Evolutionary conservation across 1,284 basidiomycete species (phyloP), one percentile per base, ranked within the genome.

Genomic region (Heliocybe sulcata): DNA sequence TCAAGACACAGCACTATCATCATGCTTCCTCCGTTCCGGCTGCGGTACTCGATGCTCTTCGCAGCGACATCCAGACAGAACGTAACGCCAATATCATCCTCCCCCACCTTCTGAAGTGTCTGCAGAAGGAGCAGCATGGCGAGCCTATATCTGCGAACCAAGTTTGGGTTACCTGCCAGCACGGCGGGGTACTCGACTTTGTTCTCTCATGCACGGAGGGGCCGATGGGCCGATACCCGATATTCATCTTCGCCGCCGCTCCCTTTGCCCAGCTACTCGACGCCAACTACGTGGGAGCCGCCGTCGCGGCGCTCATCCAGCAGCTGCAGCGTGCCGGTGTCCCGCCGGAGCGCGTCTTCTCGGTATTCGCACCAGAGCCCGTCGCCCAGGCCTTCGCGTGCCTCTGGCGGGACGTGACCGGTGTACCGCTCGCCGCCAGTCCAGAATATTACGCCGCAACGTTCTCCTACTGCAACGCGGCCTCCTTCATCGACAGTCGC

Each of bases 401-500:
- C 2, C 58, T 72, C 8, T 88, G 79, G 83, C 68, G 69, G n/a
- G 53, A 60, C 16, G 56, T 63, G 12, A 79, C 80, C 1, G 69
- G 71, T 0, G 70, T 82, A 29, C 55, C 60, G 1, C 54, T 65
- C 22, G 63, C 72, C 19, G 19, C 51, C 2, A 64, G 73, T 1
- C 76, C 77, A 0, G 60, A 63, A 27, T 89, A 87, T 63, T 89
- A 90, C 60, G 75, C 76, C 19, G 82, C 86, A 0, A 79, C 72
- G 52, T 73, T 86, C 54, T 74, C 77, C 12, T 79, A 73, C 59
- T 84, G 83, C 65, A 82, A 79, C 1, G 57, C 50, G 9, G 47
- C 64, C 9, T 76, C 79, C 0, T 65, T 88, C 56, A 65, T 61
- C 2, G 58, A 61, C 23, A 57, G 68, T 4, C 61, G 59, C 1